Evolutionary conservation across 148 eudicot genomes (phyloP).

Genomic region (Silene uniflora): DNA sequence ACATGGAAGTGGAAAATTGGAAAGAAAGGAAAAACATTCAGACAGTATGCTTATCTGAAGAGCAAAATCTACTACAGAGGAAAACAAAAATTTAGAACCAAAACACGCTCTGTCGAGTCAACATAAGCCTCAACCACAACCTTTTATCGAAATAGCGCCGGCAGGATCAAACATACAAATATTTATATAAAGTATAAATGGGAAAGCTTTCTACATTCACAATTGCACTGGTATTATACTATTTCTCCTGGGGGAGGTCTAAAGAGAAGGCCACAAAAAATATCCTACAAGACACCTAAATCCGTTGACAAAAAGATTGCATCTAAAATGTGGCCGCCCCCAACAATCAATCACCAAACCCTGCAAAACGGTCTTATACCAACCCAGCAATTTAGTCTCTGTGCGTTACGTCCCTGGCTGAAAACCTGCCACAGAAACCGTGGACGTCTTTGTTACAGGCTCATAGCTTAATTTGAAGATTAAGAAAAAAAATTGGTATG

Average conservation of each 20-base stretch:
- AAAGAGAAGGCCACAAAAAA: slow-evolving; percentile 27
- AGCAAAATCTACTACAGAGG: too few relatives aligned
- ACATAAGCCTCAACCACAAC: not conserved
- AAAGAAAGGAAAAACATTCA: too few relatives aligned
- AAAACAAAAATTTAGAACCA: not conserved
- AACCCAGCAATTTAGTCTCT: slow-evolving; percentile 20
- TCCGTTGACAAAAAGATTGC: not conserved
- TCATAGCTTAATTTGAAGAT: not conserved
- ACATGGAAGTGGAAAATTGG: too few relatives aligned
- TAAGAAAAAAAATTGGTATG: not conserved
- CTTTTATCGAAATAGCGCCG: not conserved
- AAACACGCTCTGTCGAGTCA: not conserved
- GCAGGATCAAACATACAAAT: not conserved
- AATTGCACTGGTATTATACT: slow-evolving; percentile 18
- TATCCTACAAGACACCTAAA: slow-evolving; percentile 19
- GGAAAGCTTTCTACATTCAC: slow-evolving; percentile 33
- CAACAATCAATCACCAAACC: slow-evolving; percentile 12
- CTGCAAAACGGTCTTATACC: slow-evolving; percentile 21
- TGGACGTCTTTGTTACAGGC: not conserved
- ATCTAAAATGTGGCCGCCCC: slow-evolving; percentile 23
- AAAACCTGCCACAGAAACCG: slow-evolving; percentile 23
- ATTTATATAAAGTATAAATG: slow-evolving; percentile 3
- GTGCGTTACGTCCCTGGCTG: slow-evolving; percentile 8
- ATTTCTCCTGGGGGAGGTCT: not conserved
- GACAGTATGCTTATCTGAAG: too few relatives aligned